A percentile compares a stretch with the other conserved stretches of the same genome.
Conservation (phyloP, 352 stramenopile genomes). For the Pythium sp. region DNA sequence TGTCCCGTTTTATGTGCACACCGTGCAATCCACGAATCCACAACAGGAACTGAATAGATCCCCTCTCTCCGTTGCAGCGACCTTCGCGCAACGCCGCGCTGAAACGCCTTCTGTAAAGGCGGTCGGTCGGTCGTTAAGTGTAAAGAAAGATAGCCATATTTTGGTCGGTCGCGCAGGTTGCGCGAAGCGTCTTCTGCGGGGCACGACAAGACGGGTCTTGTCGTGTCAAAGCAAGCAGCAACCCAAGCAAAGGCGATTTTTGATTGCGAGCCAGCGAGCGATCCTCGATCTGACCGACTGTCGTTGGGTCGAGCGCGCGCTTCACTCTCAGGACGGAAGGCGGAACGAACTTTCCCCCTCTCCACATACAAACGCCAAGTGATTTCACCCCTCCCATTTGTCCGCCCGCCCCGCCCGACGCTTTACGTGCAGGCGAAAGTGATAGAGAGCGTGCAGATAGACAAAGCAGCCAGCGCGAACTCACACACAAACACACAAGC, state of each 20-base stretch:
- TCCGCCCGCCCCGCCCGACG: background rate
- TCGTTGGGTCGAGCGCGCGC: conserved; percentile 11
- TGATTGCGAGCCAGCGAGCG: background rate
- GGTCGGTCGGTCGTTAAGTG: conserved; percentile 13
- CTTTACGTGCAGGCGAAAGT: conserved; percentile 14
- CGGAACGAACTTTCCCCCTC: background rate
- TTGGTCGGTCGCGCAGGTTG: conserved; percentile 27
- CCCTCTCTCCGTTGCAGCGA: conserved; percentile 12
- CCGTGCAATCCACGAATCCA: conserved; percentile 12
- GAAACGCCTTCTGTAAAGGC: conserved; percentile 11
- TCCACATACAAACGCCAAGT: background rate
- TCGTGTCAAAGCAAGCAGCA: background rate
- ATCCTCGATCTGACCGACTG: background rate
- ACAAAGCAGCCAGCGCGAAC: conserved; percentile 6
- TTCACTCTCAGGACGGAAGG: conserved; percentile 6
- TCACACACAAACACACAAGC: background rate
- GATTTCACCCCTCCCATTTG: conserved; percentile 8
- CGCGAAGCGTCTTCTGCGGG: conserved; percentile 2
- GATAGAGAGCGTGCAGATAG: conserved; percentile 8
- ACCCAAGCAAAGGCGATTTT: background rate
- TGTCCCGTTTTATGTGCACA: conserved; percentile 3
- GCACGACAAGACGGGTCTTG: conserved; percentile 10
- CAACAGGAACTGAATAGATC: conserved; percentile 19
- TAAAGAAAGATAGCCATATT: background rate
- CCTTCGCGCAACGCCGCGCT: conserved; percentile 18